Evolutionary conservation across 2,329 filamentous ascomycete species (phyloP), one percentile per base, ranked within the genome.

Genomic region (Talaromyces marneffei): DNA sequence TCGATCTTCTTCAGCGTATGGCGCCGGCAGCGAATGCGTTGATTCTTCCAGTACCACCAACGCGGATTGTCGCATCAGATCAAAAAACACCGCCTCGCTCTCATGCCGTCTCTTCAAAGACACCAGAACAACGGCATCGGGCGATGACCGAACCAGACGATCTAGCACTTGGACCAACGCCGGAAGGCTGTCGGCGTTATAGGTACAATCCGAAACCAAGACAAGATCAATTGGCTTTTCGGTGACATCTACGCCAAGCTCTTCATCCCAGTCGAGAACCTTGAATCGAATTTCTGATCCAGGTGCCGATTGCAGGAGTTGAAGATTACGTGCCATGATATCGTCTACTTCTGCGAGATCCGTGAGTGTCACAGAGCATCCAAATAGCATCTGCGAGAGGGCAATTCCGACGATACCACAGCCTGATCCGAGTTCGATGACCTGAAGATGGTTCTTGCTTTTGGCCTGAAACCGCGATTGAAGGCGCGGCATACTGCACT

Each of bases 201-300:
- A 91, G 1, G 87, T 90, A 73, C 88, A 90, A 70, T 91, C 88
- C 1, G 86, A 85, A 1, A 89, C 82, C 3, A 89, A 70, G 23
- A 90, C 79, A 35, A 90, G 68, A 70, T 88, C 83, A 67, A 84
- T 79, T 10, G 67, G 67, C 39, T 67, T 65, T 23, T 66, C 68
- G 10, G 79, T 71, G 39, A 77, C 70, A 4, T 71, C 67, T 35
- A 23, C 35, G 29, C 82, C 78, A 6, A 86, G 71, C 3, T 78
- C 71, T 14, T 78, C 71, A n/a, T 85, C 80, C 87, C 88, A 91
- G 70, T 89, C 84, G 4, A 90, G 78, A 2, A 82, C 75, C 57
- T 78, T 71, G 65, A 84, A 85, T 5, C 69, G 67, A 48, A 82
- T 69, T 2, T 63, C 69, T 1, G 82, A 80, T 8, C 72, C 72